Conservation (phyloP, 805 yeast genomes). For the Ascoidea tarda region DNA sequence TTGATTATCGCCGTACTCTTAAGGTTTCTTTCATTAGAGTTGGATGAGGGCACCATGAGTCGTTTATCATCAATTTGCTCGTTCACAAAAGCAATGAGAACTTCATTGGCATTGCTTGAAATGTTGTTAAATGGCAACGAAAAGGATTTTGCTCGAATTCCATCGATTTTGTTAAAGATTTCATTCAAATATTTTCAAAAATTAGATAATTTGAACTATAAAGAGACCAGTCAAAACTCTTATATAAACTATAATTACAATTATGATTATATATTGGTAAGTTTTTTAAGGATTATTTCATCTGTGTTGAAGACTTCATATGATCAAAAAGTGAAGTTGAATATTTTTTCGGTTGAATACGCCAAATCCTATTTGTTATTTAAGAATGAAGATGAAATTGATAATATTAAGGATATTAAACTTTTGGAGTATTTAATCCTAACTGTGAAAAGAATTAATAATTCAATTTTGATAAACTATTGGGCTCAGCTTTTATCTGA, state of each 20-base stretch:
- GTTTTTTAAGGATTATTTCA: background rate
- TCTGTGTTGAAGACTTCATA: background rate
- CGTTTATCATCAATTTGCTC: slow-evolving; percentile 13
- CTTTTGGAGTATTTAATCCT: slow-evolving; percentile 29
- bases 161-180: slow-evolving; percentile 25
- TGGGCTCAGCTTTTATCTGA: slow-evolving; percentile 38
- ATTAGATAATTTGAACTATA: background rate
- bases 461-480: slow-evolving; percentile 27
- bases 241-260: too few relatives aligned
- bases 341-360: background rate
- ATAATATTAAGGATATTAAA: too few relatives aligned
- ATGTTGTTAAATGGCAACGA: slow-evolving; percentile 45
- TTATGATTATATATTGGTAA: background rate
- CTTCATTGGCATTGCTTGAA: slow-evolving; percentile 30
- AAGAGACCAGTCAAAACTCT: background rate
- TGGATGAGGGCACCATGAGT: slow-evolving; percentile 15
- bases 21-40: slow-evolving; percentile 26
- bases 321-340: background rate
- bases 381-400: background rate
- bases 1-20: slow-evolving; percentile 31
- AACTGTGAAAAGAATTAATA: slow-evolving; percentile 31
- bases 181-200: slow-evolving; percentile 10
- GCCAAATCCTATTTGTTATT: background rate
- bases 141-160: slow-evolving; percentile 29
- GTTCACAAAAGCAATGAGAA: slow-evolving; percentile 24